phyloP scores from a whole-genome alignment of 2,329 filamentous ascomycete genomes.

The Orbilia javanica region DNA sequence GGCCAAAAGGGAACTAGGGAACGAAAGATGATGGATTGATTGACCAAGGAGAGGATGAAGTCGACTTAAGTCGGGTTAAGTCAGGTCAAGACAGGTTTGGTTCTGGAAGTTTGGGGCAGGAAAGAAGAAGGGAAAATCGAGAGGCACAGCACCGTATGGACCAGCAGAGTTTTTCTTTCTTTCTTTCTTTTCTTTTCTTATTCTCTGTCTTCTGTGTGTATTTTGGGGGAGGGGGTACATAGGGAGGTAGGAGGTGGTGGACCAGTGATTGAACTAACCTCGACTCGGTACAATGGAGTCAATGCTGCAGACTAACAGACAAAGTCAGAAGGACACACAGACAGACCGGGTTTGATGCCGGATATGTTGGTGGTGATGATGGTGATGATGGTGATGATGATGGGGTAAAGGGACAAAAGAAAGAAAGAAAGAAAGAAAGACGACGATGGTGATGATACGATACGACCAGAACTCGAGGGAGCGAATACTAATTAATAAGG shows the following conservation, averaged over 20 bases:
- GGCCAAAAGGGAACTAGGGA: neutral
- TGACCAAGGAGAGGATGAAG: slow-evolving; percentile 15
- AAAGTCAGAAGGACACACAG: slow-evolving; percentile 23
- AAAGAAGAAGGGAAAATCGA: slow-evolving; percentile 19
- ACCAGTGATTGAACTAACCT: slow-evolving; percentile 21
- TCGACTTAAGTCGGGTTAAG: no score
- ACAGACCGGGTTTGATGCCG: slow-evolving; percentile 12
- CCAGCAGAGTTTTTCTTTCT: slow-evolving; percentile 19
- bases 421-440: neutral
- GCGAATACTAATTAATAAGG: no score
- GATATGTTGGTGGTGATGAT: neutral
- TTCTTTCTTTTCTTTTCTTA: neutral
- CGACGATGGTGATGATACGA: no score
- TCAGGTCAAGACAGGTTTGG: slow-evolving; percentile 14
- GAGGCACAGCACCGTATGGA: slow-evolving; percentile 8
- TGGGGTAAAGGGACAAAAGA: neutral
- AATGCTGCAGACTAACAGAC: slow-evolving; percentile 30
- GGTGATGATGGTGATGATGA: slow-evolving; percentile 18
- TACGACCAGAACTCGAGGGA: no score
- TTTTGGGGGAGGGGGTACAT: neutral
- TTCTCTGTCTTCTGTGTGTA: neutral
- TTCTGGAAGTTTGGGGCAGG: slow-evolving; percentile 30
- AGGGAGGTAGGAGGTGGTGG: slow-evolving; percentile 22
- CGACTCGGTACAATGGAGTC: slow-evolving; percentile 30
- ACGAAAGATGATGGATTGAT: slow-evolving; percentile 10